These are phyloP conservation scores for Trichosporon sp. DNA, from an alignment of 1,284 basidiomycete genomes.

Conservation along the genomic window DNA sequence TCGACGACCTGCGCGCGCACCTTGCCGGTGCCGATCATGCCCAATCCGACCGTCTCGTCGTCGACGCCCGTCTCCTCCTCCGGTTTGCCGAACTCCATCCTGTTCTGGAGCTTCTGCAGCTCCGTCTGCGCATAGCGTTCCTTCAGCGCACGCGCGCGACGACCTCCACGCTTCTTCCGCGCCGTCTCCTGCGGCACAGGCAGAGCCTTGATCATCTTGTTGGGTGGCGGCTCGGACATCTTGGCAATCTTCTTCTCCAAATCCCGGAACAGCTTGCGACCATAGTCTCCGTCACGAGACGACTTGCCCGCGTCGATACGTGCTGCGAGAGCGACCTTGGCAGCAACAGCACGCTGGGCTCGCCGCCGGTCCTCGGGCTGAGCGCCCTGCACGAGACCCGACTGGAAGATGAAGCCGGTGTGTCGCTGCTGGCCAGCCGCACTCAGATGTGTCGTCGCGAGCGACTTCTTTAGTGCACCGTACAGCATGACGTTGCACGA, in stretches of 20 bases:
- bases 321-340: slow-evolving; percentile 86
- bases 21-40: slow-evolving; percentile 94
- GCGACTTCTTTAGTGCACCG: slow-evolving; percentile 82
- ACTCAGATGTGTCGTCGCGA: slow-evolving; percentile 75
- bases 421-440: slow-evolving; percentile 76
- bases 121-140: slow-evolving; percentile 97
- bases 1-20: slow-evolving; percentile 84
- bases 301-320: slow-evolving; percentile 86
- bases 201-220: slow-evolving; percentile 89
- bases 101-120: slow-evolving; percentile 92
- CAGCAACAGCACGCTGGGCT: slow-evolving; percentile 88
- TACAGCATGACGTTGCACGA: slow-evolving; percentile 94
- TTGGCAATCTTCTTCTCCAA: slow-evolving; percentile 89
- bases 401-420: slow-evolving; percentile 95
- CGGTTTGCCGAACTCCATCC: slow-evolving; percentile 92
- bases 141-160: slow-evolving; percentile 94
- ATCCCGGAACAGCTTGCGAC: slow-evolving; percentile 76
- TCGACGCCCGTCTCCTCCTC: slow-evolving; percentile 96
- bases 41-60: slow-evolving; percentile 93
- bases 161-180: slow-evolving; percentile 92
- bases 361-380: slow-evolving; percentile 91
- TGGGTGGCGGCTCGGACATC: slow-evolving; percentile 88
- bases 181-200: slow-evolving; percentile 96
- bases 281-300: slow-evolving; percentile 80
- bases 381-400: slow-evolving; percentile 78